Percentiles rank a stretch among this genome's conserved stretches.
Conservation (phyloP, 2,329 filamentous ascomycete genomes). For the Aspergillus neoniger region DNA sequence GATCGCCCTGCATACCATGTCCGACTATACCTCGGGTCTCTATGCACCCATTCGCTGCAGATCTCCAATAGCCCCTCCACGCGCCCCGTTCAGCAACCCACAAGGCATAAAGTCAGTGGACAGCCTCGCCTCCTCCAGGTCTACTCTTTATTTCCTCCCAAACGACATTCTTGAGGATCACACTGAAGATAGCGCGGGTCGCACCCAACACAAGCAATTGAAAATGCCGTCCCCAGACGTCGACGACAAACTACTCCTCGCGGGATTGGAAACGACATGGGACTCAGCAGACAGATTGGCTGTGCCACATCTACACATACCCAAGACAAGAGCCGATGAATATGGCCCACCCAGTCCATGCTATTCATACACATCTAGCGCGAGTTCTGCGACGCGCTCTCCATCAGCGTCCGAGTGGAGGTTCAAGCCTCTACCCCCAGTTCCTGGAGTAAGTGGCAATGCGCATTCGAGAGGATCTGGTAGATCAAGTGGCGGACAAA, state of each 20-base stretch:
- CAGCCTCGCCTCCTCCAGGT: conserved; percentile 3
- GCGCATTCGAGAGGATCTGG: not conserved
- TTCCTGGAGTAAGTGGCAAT: not conserved
- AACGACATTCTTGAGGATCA: conserved; percentile 7
- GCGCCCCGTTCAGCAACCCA: not conserved
- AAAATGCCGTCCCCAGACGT: conserved; percentile 1
- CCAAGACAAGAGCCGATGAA: not conserved
- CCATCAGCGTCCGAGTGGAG: not conserved
- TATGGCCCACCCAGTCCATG: not conserved
- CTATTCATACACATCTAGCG: not conserved
- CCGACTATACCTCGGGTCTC: conserved; percentile 1
- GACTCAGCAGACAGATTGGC: conserved; percentile 2
- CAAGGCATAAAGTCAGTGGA: conserved; percentile 2
- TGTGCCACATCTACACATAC: conserved; percentile 3
- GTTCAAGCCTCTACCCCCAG: conserved; percentile 4
- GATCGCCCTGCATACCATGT: conserved; percentile 6
- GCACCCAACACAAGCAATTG: not conserved
- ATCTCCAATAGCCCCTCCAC: not conserved
- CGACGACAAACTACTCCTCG: conserved; percentile 5
- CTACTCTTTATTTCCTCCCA: conserved; percentile 5
- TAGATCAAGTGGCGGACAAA: not conserved
- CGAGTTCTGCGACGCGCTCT: not conserved
- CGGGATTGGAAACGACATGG: conserved; percentile 6
- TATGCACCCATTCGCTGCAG: not conserved
- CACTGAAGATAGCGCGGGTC: not conserved